These are phyloP conservation scores for Aspergillus biplanus DNA, from an alignment of 495 filamentous ascomycete species.

Conservation along the genomic window DNA sequence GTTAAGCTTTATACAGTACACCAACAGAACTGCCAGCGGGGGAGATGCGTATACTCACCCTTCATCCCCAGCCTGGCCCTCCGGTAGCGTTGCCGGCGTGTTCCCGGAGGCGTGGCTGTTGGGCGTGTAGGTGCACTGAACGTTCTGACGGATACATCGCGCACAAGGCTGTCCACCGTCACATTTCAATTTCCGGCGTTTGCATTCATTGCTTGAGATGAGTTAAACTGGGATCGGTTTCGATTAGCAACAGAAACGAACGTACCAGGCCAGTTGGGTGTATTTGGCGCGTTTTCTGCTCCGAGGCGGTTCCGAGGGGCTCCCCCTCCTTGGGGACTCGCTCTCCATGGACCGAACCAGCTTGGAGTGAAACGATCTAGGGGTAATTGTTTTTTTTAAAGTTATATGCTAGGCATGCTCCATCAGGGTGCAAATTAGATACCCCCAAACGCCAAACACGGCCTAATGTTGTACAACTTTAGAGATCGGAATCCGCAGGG, in stretches of 20 bases:
- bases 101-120: slow-evolving; percentile 16
- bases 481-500: background rate
- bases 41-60: slow-evolving; percentile 19
- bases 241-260: background rate
- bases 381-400: background rate
- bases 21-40: background rate
- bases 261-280: slow-evolving; percentile 44
- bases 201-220: slow-evolving; percentile 72
- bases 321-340: slow-evolving; percentile 10
- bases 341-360: slow-evolving; percentile 6
- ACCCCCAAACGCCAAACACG: background rate
- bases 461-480: background rate
- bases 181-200: slow-evolving; percentile 89
- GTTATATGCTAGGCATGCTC: background rate
- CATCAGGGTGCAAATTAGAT: background rate
- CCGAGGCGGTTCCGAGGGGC: slow-evolving; percentile 28
- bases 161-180: slow-evolving; percentile 79
- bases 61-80: slow-evolving; percentile 26
- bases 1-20: background rate
- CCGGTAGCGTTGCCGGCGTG: slow-evolving; percentile 13
- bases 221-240: slow-evolving; percentile 12
- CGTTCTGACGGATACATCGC: slow-evolving; percentile 67
- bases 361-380: background rate
- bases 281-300: slow-evolving; percentile 44
- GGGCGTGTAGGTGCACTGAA: slow-evolving; percentile 66